A percentile compares a stretch with the other conserved stretches of the same genome.
Conservation (phyloP, 2,329 filamentous ascomycete genomes). For the Aspergillus floridensis region DNA sequence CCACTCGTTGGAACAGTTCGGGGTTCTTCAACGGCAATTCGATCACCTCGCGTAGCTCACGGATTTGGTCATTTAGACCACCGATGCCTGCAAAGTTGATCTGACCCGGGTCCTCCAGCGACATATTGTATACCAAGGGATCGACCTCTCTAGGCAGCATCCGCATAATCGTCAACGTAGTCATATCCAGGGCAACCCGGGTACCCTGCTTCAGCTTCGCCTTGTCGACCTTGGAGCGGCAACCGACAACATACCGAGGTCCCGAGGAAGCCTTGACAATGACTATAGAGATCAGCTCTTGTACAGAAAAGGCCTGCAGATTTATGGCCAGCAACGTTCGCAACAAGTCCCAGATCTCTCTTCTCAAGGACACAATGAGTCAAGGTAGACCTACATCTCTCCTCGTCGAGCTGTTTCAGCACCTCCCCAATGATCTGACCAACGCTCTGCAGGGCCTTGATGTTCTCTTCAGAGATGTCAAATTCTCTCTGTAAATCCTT, state of each 20-base stretch:
- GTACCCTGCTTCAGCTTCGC: conserved; percentile 96
- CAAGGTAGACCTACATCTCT: conserved; percentile 71
- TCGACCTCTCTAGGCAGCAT: conserved; percentile 99
- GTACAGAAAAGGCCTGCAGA: not conserved
- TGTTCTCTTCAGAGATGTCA: conserved; percentile 97
- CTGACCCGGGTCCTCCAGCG: conserved; percentile 93
- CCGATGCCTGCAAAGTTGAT: conserved; percentile 97
- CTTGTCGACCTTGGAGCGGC: conserved; percentile 97
- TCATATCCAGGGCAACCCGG: conserved; percentile 97
- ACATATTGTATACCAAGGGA: conserved; percentile 99
- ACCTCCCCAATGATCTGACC: conserved; percentile 99
- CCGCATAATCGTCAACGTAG: conserved; percentile 98
- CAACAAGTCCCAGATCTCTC: not conserved
- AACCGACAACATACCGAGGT: conserved; percentile 95
- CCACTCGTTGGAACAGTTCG: conserved; percentile 91
- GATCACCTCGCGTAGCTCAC: conserved; percentile 95
- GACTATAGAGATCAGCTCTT: conserved; percentile 55
- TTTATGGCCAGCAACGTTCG: not conserved
- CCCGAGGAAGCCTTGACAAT: conserved; percentile 98
- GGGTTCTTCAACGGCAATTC: conserved; percentile 98
- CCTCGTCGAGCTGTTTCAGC: conserved; percentile 96
- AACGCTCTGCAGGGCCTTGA: conserved; percentile 98
- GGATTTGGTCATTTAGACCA: conserved; percentile 96
- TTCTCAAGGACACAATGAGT: not conserved
- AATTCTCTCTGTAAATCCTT: conserved; percentile 94